A percentile compares a stretch with the other conserved stretches of the same genome.
Evolutionary conservation across 306 rosid genomes (phyloP).

Genomic region (Pterocarpus macrocarpus): DNA sequence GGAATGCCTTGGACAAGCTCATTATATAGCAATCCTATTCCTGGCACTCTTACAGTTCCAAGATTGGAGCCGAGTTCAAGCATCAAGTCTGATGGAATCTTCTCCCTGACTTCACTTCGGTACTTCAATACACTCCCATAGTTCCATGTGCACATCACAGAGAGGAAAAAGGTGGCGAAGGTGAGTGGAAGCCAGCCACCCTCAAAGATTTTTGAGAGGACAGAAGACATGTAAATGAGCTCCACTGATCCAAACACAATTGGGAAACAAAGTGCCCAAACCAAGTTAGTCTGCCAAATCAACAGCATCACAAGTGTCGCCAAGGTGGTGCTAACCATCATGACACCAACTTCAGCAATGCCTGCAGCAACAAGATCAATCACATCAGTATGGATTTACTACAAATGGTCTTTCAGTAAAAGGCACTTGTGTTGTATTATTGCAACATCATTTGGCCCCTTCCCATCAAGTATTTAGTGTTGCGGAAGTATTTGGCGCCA

Average conservation of each 20-base stretch:
- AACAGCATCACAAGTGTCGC: conserved; percentile 90
- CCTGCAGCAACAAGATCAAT: conserved; percentile 55
- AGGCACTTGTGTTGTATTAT: too few relatives aligned
- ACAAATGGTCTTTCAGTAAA: background rate
- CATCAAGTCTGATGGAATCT: conserved; percentile 73
- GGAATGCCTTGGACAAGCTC: conserved; percentile 99
- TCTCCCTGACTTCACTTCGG: conserved; percentile 75
- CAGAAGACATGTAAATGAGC: conserved; percentile 71
- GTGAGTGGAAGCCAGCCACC: conserved; percentile 92
- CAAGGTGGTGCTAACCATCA: conserved; percentile 83
- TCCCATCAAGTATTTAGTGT: background rate
- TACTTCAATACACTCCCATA: conserved; percentile 87
- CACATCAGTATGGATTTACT: conserved; percentile 32
- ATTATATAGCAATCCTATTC: conserved; percentile 89
- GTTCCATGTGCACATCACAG: conserved; percentile 89
- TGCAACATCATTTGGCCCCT: too few relatives aligned
- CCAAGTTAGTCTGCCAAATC: conserved; percentile 91
- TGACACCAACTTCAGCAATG: conserved; percentile 90
- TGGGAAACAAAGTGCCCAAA: conserved; percentile 65
- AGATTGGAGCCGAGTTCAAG: conserved; percentile 77
- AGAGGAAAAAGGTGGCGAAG: conserved; percentile 72
- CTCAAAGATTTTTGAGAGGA: conserved; percentile 63
- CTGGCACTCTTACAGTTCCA: conserved; percentile 93
- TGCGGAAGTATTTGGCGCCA: conserved; percentile 26
- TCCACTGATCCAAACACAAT: conserved; percentile 77